Evolutionary conservation across 2,329 filamentous ascomycete genomes (phyloP).

Genomic region (Coniochaeta hoffmannii): DNA sequence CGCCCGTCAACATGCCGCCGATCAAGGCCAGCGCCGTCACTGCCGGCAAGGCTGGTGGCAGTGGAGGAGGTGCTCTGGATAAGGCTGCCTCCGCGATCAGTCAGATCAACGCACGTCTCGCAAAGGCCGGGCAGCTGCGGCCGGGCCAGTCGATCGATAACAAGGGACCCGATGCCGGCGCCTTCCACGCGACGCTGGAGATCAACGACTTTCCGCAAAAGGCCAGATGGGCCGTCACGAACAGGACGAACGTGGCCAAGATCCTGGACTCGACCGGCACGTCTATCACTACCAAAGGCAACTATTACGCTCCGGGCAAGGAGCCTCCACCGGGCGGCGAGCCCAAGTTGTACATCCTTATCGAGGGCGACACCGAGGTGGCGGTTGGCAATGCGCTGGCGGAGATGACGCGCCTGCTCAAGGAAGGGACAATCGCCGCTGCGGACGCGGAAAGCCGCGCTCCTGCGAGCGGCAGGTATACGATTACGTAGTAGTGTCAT

Average conservation of each 20-base stretch:
- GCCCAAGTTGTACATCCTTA: slow-evolving; percentile 95
- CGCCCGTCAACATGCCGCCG: slow-evolving; percentile 13
- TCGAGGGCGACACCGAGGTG: slow-evolving; percentile 93
- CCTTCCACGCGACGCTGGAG: slow-evolving; percentile 93
- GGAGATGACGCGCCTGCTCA: slow-evolving; percentile 79
- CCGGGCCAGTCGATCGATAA: slow-evolving; percentile 95
- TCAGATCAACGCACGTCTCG: slow-evolving; percentile 84
- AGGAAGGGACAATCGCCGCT: slow-evolving; percentile 84
- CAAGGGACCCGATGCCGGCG: slow-evolving; percentile 93
- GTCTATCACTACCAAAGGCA: slow-evolving; percentile 96
- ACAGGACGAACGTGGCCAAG: slow-evolving; percentile 96
- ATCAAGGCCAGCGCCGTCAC: slow-evolving; percentile 34
- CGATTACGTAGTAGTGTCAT: slow-evolving; percentile 59
- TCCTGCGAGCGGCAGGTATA: slow-evolving; percentile 76
- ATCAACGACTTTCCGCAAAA: slow-evolving; percentile 99
- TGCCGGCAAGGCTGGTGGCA: slow-evolving; percentile 41
- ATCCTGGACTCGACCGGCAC: slow-evolving; percentile 92
- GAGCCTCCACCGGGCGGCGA: slow-evolving; percentile 66
- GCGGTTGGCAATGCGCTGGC: slow-evolving; percentile 85
- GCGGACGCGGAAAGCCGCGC: slow-evolving; percentile 79
- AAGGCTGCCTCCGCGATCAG: slow-evolving; percentile 86
- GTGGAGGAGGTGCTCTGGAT: slow-evolving; percentile 59
- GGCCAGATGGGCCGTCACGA: slow-evolving; percentile 96
- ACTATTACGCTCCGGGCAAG: slow-evolving; percentile 77
- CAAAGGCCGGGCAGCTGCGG: slow-evolving; percentile 80